Evolutionary conservation across 2,329 filamentous ascomycete genomes (phyloP).

Genomic region (Neofusicoccum umdonicola): DNA sequence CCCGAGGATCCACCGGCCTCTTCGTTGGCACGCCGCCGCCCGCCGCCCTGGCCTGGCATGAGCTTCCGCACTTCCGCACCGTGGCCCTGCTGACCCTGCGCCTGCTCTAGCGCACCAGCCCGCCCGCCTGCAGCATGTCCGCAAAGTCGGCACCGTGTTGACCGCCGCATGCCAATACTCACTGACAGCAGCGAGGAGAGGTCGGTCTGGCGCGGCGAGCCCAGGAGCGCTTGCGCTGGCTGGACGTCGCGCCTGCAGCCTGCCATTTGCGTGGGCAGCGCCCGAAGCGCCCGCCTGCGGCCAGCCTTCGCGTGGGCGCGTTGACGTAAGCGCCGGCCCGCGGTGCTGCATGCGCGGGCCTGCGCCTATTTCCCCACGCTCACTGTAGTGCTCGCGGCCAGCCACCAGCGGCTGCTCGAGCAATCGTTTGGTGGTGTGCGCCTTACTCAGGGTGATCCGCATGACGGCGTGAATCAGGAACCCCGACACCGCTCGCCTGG

Average conservation of each 20-base stretch:
- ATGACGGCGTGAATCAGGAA: constrained; percentile 5
- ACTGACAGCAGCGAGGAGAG: background rate
- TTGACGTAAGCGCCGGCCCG: constrained; percentile 12
- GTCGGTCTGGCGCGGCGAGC: background rate
- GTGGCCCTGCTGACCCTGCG: background rate
- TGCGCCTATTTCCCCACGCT: constrained; percentile 14
- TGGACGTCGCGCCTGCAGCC: background rate
- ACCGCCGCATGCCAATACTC: background rate
- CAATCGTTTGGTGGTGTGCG: constrained; percentile 5
- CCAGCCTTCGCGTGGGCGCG: background rate
- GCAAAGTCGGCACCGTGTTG: too few relatives aligned
- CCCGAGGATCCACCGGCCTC: background rate
- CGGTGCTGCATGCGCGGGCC: background rate
- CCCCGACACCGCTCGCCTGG: constrained; percentile 9
- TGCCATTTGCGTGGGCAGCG: background rate
- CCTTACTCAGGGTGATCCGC: background rate
- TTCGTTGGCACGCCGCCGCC: constrained; percentile 1
- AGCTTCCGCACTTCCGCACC: background rate
- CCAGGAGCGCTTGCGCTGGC: background rate
- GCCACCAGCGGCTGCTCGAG: constrained; percentile 12
- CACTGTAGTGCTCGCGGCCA: background rate
- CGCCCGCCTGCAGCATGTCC: background rate
- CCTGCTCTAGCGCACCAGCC: background rate
- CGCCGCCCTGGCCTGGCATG: background rate
- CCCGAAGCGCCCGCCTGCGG: constrained; percentile 5